A percentile compares a stretch with the other conserved stretches of the same genome.
Evolutionary conservation across 2,329 filamentous ascomycete genomes (phyloP).

Genomic region (Fusarium sororula): DNA sequence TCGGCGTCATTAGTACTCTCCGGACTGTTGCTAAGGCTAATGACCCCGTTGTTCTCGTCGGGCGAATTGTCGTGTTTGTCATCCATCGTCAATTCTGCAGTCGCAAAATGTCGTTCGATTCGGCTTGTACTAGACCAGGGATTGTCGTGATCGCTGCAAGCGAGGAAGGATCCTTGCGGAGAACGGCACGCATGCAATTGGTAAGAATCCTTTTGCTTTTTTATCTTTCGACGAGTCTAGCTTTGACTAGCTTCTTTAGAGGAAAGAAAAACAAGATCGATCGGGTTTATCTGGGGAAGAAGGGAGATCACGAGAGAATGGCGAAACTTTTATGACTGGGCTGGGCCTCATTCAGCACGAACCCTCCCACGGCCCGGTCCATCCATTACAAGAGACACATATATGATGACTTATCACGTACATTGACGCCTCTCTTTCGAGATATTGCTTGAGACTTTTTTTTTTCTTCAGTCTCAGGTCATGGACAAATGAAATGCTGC

Average conservation of each 20-base stretch:
- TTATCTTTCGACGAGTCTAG: conserved; percentile 7
- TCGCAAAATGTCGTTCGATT: neutral
- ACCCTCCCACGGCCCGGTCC: conserved; percentile 13
- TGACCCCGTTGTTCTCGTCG: neutral
- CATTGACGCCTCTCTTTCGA: neutral
- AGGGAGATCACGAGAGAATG: conserved; percentile 12
- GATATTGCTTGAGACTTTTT: neutral
- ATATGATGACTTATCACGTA: conserved; percentile 3
- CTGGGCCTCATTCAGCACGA: conserved; percentile 2
- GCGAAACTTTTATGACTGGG: conserved; percentile 6
- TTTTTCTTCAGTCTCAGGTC: neutral
- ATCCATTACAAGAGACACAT: conserved; percentile 21
- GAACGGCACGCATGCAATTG: conserved; percentile 1
- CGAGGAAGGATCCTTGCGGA: conserved; percentile 22
- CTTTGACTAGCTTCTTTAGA: neutral
- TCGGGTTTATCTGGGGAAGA: neutral
- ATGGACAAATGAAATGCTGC: neutral
- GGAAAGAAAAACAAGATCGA: neutral
- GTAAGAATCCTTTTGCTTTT: conserved; percentile 4
- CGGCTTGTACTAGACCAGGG: conserved; percentile 11
- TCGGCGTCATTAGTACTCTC: conserved; percentile 24
- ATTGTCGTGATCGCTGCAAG: conserved; percentile 22
- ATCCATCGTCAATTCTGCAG: conserved; percentile 12
- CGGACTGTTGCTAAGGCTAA: conserved; percentile 22
- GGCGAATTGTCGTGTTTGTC: neutral